These are phyloP conservation scores for Anthracocystis setariae DNA, from an alignment of 1,284 basidiomycete genomes.

Conservation along the genomic window DNA sequence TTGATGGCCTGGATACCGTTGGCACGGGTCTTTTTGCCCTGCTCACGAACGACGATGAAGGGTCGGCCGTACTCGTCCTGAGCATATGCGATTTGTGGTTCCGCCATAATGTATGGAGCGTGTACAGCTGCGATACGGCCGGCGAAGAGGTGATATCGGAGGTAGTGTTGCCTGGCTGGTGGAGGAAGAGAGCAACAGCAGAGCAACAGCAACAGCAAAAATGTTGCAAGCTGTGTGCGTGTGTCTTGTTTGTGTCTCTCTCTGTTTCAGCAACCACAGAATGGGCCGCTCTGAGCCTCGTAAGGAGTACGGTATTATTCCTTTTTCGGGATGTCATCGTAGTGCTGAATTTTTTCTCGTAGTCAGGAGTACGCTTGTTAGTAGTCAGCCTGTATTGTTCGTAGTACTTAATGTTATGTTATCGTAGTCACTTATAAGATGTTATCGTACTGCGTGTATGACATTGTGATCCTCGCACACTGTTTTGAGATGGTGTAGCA, in stretches of 20 bases:
- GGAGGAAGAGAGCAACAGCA: neutral
- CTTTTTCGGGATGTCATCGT: no score
- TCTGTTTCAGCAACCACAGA: no score
- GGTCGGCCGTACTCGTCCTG: slow-evolving; percentile 85
- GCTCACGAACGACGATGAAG: slow-evolving; percentile 96
- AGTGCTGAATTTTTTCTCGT: no score
- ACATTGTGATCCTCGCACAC: no score
- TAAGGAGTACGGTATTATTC: no score
- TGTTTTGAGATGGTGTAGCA: no score
- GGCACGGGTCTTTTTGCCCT: slow-evolving; percentile 90
- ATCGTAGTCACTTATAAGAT: no score
- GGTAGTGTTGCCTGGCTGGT: neutral
- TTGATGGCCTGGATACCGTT: slow-evolving; percentile 97
- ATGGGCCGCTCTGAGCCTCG: neutral
- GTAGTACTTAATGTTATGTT: no score
- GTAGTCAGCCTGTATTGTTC: no score
- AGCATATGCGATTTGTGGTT: slow-evolving; percentile 65
- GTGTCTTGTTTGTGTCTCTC: neutral
- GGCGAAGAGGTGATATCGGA: slow-evolving; percentile 6
- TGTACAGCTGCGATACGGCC: slow-evolving; percentile 5
- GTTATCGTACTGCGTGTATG: no score
- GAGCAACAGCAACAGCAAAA: no score
- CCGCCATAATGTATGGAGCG: slow-evolving; percentile 49
- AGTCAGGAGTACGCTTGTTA: no score
- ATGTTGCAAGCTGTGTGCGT: slow-evolving; percentile 15